Base-by-base conservation (phyloP, 805 yeast species). In the Candida qinlingensis region DNA sequence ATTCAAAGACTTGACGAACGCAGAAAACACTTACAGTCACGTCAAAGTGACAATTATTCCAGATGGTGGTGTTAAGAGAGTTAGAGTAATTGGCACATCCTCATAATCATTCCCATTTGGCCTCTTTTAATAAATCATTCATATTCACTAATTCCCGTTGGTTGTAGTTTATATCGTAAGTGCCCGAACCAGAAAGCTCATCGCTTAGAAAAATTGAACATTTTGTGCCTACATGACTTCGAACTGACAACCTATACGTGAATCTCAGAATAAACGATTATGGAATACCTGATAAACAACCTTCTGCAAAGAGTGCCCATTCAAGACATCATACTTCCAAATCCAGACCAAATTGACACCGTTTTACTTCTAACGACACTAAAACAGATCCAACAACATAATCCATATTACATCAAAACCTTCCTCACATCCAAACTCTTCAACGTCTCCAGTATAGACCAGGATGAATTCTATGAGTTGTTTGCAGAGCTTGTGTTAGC, bases 41-140 rank as follows among this genome's bases (percentile, higher is more conserved):
- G 87, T 90, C 31, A 80, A 82, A 59, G 66, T 92, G 56, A 80
- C 87, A 8, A 85, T 92, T 65, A 85, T 90, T 55, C 99, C 99
- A 26, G 99, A 92, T 63, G 99, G 99, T 44, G 99, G 99, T 52
- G 88, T 90, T 48, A 92, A 92, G 74, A 79, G 99, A 64, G 69
- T 92, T 37, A 79, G 96, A 55, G 94, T 91, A 29, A 78, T 80
- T 59, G 98, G 97, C 10, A 49, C 59, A 4, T 46, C 50, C 28
- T 62, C 57, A 31, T 54, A 43, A 46, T 19, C 19, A 19, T 19
- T 19, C 19, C 19, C 19, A 19, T 19, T 19, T 19, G 19, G 19
- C 19, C 9, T 25, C n/a, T 4, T 19, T 6, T 36, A 7, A 11
- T 35, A 13, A 5, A 13, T 44, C 30, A 34, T 27, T 13, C 41